Evolutionary conservation across 2,329 filamentous ascomycete genomes (phyloP).

Genomic region (Colletotrichum cuscutae): DNA sequence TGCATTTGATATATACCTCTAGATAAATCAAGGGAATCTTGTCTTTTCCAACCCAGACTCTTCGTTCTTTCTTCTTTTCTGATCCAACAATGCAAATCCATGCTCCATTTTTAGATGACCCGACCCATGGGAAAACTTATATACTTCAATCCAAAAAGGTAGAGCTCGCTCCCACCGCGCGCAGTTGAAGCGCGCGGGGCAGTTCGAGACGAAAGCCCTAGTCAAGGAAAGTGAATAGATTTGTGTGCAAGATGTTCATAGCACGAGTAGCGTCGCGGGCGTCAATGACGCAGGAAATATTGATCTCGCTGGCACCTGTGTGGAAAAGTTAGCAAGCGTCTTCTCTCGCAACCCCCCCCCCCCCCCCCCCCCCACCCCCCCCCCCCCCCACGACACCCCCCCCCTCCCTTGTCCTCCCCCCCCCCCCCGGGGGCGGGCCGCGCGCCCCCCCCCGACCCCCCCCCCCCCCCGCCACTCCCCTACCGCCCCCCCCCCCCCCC

Average conservation of each 20-base stretch:
- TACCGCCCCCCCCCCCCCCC: not conserved
- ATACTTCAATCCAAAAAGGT: constrained; percentile 9
- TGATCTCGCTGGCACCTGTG: constrained; percentile 95
- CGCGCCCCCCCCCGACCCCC: not conserved
- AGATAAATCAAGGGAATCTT: not conserved
- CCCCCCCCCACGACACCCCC: not conserved
- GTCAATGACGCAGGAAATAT: constrained; percentile 97
- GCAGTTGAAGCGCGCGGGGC: not conserved
- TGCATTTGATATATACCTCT: not conserved
- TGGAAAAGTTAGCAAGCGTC: constrained; percentile 18
- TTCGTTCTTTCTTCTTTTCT: constrained; percentile 1
- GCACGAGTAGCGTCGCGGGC: constrained; percentile 90
- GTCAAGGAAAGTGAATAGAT: constrained; percentile 95
- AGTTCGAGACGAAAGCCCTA: constrained; percentile 45
- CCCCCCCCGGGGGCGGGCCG: no score
- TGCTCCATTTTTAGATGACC: constrained; percentile 1
- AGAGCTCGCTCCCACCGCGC: constrained; percentile 7
- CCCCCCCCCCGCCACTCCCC: no score
- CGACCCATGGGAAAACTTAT: not conserved
- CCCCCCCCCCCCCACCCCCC: not conserved
- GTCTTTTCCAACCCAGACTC: constrained; percentile 11
- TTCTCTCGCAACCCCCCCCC: constrained; percentile 58
- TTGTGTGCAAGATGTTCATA: constrained; percentile 95
- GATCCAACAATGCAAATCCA: constrained; percentile 2
- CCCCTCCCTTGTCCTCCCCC: not conserved